Percentiles rank a stretch among this genome's conserved stretches.
phyloP scores from a whole-genome alignment of 371 early-diverging fungal species.

The Mucor velutinosus region DNA sequence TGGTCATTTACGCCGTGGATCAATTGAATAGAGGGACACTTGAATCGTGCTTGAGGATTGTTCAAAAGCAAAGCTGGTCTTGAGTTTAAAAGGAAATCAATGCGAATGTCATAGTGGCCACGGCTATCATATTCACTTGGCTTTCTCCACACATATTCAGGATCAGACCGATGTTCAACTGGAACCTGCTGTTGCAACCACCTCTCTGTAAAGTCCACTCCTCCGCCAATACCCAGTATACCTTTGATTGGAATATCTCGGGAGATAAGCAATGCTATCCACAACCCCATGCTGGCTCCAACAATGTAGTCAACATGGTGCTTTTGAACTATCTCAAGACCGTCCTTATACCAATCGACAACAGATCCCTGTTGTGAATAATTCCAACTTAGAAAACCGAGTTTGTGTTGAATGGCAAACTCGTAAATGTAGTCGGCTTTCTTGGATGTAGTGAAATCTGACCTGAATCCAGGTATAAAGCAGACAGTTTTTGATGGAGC shows the following conservation, averaged over 20 bases:
- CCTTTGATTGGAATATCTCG: constrained; percentile 9
- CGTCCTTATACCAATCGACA: constrained; percentile 30
- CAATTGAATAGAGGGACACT: constrained; percentile 23
- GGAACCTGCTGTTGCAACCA: constrained; percentile 40
- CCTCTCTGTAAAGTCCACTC: constrained; percentile 40
- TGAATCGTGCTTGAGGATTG: background rate
- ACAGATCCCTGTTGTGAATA: constrained; percentile 29
- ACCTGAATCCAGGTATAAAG: constrained; percentile 48
- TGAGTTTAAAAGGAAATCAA: constrained; percentile 33
- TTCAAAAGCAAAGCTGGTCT: constrained; percentile 21
- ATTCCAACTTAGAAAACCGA: constrained; percentile 43
- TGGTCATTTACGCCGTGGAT: constrained; percentile 40
- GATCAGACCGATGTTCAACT: constrained; percentile 3
- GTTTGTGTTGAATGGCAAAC: constrained; percentile 10
- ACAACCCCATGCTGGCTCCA: constrained; percentile 46
- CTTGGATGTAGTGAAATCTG: constrained; percentile 32
- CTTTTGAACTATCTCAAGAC: constrained; percentile 11
- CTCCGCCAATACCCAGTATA: constrained; percentile 44
- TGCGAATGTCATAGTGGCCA: constrained; percentile 42
- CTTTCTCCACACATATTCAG: constrained; percentile 28
- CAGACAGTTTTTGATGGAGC: constrained; percentile 23
- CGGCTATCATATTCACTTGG: constrained; percentile 34
- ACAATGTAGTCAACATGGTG: constrained; percentile 15
- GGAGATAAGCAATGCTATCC: constrained; percentile 37
- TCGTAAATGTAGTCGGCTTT: constrained; percentile 31